phyloP scores from a whole-genome alignment of 208 protist genomes.

The Crithidia expoeki region DNA sequence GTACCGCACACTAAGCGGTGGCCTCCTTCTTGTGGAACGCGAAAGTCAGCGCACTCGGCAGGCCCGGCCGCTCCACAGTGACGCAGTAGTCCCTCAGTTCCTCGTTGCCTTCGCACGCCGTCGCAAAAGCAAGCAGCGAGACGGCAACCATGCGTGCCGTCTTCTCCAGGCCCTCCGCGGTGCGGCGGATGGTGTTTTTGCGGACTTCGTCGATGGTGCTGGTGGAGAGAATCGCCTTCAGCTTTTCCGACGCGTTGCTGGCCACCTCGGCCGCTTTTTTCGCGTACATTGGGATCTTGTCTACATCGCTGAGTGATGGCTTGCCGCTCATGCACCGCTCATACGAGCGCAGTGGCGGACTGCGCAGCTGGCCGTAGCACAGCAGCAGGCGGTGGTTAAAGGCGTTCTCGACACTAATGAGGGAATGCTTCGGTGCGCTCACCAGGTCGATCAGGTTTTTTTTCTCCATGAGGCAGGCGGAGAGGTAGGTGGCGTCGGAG shows the following conservation, averaged over 20 bases:
- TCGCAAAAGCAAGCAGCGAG: constrained; percentile 50
- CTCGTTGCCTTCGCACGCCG: constrained; percentile 56
- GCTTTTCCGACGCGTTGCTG: constrained; percentile 54
- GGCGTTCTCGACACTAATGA: constrained; percentile 66
- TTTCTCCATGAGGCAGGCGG: constrained; percentile 74
- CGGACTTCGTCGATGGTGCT: constrained; percentile 40
- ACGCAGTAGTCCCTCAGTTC: constrained; percentile 51
- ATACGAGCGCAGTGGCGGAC: constrained; percentile 75
- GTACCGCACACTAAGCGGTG: no score
- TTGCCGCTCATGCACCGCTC: constrained; percentile 63
- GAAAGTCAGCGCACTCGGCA: constrained; percentile 52
- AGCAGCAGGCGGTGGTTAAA: constrained; percentile 86
- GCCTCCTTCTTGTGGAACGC: constrained; percentile 47
- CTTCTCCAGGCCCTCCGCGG: constrained; percentile 54
- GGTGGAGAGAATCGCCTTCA: constrained; percentile 45
- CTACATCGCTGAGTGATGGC: constrained; percentile 42
- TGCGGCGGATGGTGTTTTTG: constrained; percentile 34
- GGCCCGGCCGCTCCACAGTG: constrained; percentile 48
- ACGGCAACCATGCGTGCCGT: constrained; percentile 52
- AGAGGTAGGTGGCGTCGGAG: constrained; percentile 69
- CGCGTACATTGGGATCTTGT: constrained; percentile 51
- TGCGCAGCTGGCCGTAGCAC: constrained; percentile 71
- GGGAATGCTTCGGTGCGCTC: constrained; percentile 46
- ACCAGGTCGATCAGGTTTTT: constrained; percentile 75
- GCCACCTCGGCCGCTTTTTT: constrained; percentile 63